A percentile compares a stretch with the other conserved stretches of the same genome.
Conservation (phyloP, 2,329 filamentous ascomycete genomes). For the Coniochaeta sp. region DNA sequence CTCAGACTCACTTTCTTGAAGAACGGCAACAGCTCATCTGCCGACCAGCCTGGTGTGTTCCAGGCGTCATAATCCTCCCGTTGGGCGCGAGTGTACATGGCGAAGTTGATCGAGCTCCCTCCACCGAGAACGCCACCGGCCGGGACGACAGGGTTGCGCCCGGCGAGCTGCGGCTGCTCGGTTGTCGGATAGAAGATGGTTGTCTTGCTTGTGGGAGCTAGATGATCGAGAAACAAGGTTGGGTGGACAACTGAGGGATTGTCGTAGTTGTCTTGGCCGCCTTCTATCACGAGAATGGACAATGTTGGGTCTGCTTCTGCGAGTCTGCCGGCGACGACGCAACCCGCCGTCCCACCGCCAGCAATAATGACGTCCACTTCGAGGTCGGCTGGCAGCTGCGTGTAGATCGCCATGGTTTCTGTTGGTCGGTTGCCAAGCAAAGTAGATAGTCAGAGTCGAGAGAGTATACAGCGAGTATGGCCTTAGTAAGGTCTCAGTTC, state of each 20-base stretch:
- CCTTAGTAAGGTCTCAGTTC: too few species aligned
- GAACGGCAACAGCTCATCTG: slow-evolving; percentile 32
- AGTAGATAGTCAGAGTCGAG: too few species aligned
- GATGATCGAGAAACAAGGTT: slow-evolving; percentile 34
- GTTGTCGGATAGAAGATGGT: slow-evolving; percentile 35
- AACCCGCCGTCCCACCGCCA: slow-evolving; percentile 40
- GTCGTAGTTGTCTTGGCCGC: slow-evolving; percentile 43
- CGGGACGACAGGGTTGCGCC: slow-evolving; percentile 28
- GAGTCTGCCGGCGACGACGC: slow-evolving; percentile 40
- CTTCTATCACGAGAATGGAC: slow-evolving; percentile 44
- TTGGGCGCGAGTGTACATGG: slow-evolving; percentile 27
- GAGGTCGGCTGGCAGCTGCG: slow-evolving; percentile 17
- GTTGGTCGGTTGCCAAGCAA: not conserved
- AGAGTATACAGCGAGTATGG: too few species aligned
- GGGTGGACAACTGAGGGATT: slow-evolving; percentile 40
- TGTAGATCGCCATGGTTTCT: slow-evolving; percentile 9
- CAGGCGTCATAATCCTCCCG: slow-evolving; percentile 20
- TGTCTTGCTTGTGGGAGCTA: slow-evolving; percentile 27
- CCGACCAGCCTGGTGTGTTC: slow-evolving; percentile 18
- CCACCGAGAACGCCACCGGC: slow-evolving; percentile 42
- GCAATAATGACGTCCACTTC: slow-evolving; percentile 44
- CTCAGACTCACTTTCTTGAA: slow-evolving; percentile 33
- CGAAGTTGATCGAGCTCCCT: slow-evolving; percentile 40
- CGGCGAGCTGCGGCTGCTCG: slow-evolving; percentile 32
- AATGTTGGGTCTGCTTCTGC: slow-evolving; percentile 40